Conservation (phyloP, 257 asterid species). For the Vinca minor region DNA sequence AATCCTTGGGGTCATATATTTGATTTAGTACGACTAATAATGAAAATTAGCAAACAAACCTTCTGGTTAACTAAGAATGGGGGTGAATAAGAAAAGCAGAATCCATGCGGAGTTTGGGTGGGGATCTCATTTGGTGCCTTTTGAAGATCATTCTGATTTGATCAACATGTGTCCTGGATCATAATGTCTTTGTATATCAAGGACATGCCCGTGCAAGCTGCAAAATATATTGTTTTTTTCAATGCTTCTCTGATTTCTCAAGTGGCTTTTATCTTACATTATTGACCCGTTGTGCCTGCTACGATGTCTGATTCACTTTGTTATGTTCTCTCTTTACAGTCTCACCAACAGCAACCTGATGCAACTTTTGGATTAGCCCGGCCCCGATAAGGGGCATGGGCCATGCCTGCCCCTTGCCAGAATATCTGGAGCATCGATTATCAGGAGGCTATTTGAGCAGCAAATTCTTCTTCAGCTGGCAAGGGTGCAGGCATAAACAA, state of each 20-base stretch:
- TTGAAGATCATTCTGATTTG: no score
- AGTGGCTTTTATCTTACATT: no score
- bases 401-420: constrained; percentile 85
- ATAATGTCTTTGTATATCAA: background rate
- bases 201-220: background rate
- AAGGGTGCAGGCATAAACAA: constrained; percentile 85
- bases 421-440: constrained; percentile 25
- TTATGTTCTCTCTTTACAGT: constrained; percentile 7
- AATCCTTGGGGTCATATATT: background rate
- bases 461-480: constrained; percentile 36
- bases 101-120: no score
- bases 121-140: background rate
- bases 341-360: constrained; percentile 46
- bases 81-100: background rate
- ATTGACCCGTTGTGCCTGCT: no score
- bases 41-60: background rate
- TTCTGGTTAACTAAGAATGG: background rate
- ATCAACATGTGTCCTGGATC: no score
- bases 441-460: constrained; percentile 45
- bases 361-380: constrained; percentile 89
- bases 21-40: background rate
- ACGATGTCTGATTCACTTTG: no score
- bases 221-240: background rate
- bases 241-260: background rate
- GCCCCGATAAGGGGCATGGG: constrained; percentile 99